Evolutionary conservation across 192 early-diverging fungal species (phyloP).

Genomic region (Coemansia pectinata): DNA sequence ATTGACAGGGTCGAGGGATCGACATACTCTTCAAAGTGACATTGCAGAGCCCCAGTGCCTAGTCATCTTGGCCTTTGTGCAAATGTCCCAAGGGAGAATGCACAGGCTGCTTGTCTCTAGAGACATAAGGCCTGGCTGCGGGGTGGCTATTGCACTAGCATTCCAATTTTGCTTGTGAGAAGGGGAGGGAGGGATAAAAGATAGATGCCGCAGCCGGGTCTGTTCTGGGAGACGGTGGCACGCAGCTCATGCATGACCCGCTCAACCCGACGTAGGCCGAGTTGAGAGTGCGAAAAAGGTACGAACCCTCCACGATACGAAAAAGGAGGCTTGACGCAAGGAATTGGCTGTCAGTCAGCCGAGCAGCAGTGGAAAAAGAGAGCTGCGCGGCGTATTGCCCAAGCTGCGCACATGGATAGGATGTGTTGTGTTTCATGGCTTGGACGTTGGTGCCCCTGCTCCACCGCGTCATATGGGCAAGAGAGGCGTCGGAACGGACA

Average conservation of each 20-base stretch:
- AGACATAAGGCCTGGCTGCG: not conserved
- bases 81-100: not conserved
- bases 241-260: constrained; percentile 8
- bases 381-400: constrained; percentile 6
- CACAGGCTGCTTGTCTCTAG: constrained; percentile 1
- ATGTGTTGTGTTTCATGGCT: constrained; percentile 2
- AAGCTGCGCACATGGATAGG: not conserved
- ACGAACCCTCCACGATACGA: not conserved
- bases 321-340: not conserved
- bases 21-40: constrained; percentile 2
- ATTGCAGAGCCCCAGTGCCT: constrained; percentile 2
- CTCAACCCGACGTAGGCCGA: constrained; percentile 1
- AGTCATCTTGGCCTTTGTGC: constrained; percentile 1
- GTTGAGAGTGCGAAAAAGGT: not conserved
- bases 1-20: constrained; percentile 9
- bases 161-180: not conserved
- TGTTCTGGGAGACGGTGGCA: constrained; percentile 3
- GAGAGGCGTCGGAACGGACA: not conserved
- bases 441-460: constrained; percentile 1
- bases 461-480: constrained; percentile 6
- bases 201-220: constrained; percentile 8
- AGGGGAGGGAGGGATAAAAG: not conserved
- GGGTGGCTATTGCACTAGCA: not conserved
- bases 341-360: constrained; percentile 5
- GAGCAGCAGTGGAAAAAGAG: not conserved